Conservation (phyloP, 2,329 filamentous ascomycete genomes). For the Penicillium glabrum region DNA sequence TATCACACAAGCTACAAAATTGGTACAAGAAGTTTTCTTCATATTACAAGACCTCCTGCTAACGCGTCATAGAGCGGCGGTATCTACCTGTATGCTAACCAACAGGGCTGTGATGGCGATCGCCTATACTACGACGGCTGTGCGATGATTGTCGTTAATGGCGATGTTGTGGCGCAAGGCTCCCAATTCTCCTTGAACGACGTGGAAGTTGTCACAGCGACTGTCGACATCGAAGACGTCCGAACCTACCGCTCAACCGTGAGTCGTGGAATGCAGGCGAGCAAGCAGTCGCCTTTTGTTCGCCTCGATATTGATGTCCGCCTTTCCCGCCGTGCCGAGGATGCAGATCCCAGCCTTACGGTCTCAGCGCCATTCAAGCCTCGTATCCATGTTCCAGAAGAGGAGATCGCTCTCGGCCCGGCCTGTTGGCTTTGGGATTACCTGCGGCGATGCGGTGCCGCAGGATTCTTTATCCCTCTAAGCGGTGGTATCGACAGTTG, state of each 20-base stretch:
- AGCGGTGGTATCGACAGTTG: constrained; percentile 44
- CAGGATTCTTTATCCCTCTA: constrained; percentile 41
- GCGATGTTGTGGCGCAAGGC: constrained; percentile 64
- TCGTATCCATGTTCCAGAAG: constrained; percentile 61
- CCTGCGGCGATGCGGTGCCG: constrained; percentile 36
- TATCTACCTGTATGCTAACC: constrained; percentile 62
- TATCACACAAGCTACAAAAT: constrained; percentile 63
- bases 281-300: constrained; percentile 30
- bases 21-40: constrained; percentile 13
- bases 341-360: constrained; percentile 46
- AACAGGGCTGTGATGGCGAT: constrained; percentile 60
- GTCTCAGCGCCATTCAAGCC: constrained; percentile 50
- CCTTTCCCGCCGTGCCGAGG: constrained; percentile 35
- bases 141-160: constrained; percentile 63
- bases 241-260: constrained; percentile 30
- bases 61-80: constrained; percentile 40
- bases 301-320: constrained; percentile 40
- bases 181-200: constrained; percentile 65
- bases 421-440: constrained; percentile 63
- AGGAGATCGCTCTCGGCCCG: constrained; percentile 65
- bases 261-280: constrained; percentile 36
- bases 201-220: constrained; percentile 66
- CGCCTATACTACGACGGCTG: constrained; percentile 64
- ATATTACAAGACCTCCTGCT: neutral
- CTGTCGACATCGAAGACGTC: constrained; percentile 67